These are phyloP conservation scores for Chaetomium strumarium DNA, from an alignment of 2,329 filamentous ascomycete genomes.

Conservation along the genomic window DNA sequence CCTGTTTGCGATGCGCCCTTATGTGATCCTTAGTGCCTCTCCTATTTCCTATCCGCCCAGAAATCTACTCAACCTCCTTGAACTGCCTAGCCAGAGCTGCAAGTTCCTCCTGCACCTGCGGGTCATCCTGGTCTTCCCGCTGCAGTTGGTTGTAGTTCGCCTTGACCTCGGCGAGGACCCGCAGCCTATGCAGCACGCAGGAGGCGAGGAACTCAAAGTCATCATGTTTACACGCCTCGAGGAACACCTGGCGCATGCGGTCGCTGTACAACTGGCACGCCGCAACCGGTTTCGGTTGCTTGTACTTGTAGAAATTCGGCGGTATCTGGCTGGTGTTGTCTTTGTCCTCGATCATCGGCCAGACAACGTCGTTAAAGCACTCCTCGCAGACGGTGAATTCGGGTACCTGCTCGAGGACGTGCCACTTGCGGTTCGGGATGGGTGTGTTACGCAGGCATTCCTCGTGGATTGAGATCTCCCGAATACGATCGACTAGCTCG, in stretches of 20 bases:
- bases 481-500: slow-evolving; percentile 58
- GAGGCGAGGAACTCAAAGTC: slow-evolving; percentile 59
- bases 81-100: slow-evolving; percentile 12
- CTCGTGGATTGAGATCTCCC: slow-evolving; percentile 49
- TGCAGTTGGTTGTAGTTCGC: slow-evolving; percentile 15
- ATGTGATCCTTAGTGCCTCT: neutral
- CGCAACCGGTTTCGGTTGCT: slow-evolving; percentile 48
- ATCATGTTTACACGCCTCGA: slow-evolving; percentile 56
- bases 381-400: slow-evolving; percentile 81
- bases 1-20: neutral
- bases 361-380: slow-evolving; percentile 77
- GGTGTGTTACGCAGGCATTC: slow-evolving; percentile 63
- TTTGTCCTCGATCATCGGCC: slow-evolving; percentile 54
- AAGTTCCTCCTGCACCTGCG: slow-evolving; percentile 16
- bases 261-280: slow-evolving; percentile 76
- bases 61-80: slow-evolving; percentile 17
- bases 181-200: slow-evolving; percentile 53
- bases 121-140: slow-evolving; percentile 16
- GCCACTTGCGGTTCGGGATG: slow-evolving; percentile 62
- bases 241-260: slow-evolving; percentile 71
- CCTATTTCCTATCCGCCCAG: neutral
- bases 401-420: slow-evolving; percentile 67
- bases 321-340: slow-evolving; percentile 46
- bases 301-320: slow-evolving; percentile 57
- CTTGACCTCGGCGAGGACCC: slow-evolving; percentile 22